These are phyloP conservation scores for Kondoa malvinella DNA, from an alignment of 768 basidiomycete genomes.

Conservation along the genomic window DNA sequence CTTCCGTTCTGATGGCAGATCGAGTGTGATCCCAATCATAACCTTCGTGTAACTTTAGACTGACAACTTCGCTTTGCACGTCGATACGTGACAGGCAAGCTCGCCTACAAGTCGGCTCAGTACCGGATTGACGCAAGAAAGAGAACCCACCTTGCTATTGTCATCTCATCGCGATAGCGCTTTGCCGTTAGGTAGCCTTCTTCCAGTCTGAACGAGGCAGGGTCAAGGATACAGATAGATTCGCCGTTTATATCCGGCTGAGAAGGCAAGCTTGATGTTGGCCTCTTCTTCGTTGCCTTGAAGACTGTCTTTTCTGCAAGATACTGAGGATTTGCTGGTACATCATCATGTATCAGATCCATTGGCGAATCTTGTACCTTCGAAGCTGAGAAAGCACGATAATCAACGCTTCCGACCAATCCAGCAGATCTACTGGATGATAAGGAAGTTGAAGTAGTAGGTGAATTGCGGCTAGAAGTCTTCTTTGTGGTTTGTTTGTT, in stretches of 20 bases:
- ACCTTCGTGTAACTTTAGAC: constrained; percentile 68
- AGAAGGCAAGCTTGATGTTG: too few relatives aligned
- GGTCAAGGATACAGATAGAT: neutral
- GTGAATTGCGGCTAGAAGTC: neutral
- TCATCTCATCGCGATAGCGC: neutral
- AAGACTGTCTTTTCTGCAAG: too few relatives aligned
- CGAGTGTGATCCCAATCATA: constrained; percentile 86
- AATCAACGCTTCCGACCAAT: neutral
- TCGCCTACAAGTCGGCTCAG: constrained; percentile 7
- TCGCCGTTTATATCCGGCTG: too few relatives aligned
- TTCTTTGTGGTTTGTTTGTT: neutral
- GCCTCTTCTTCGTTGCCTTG: too few relatives aligned
- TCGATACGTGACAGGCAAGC: constrained; percentile 15
- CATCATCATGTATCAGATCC: neutral
- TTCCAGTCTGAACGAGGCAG: constrained; percentile 7
- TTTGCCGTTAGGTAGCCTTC: neutral
- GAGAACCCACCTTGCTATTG: neutral
- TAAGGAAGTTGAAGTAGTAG: neutral
- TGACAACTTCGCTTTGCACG: constrained; percentile 46
- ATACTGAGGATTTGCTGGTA: neutral
- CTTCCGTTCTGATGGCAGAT: constrained; percentile 66
- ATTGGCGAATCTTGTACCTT: neutral
- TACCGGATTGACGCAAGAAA: neutral
- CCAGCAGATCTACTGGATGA: neutral
- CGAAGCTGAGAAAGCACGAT: neutral